Evolutionary conservation across 129 eudicot genomes (phyloP), one percentile per base, ranked within the genome.

Genomic region (Tagetes patula): DNA sequence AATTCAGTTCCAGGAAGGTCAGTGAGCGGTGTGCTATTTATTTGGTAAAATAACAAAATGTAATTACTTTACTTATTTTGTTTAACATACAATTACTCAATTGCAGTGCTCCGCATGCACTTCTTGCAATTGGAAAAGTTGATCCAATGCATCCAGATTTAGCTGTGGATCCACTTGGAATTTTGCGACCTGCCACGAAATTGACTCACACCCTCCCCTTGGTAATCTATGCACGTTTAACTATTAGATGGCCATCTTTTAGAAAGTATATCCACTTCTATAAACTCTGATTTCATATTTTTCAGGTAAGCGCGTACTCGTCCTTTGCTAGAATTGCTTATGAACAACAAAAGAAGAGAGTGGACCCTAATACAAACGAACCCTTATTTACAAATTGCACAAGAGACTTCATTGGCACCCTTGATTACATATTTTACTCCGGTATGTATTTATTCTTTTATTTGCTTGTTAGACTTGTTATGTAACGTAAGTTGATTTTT

Each of bases 61-160:
- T 20, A 31, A 37, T 50, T 48, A 34, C 30, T 37, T 39, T 48
- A 69, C 53, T 13, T 27, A 8, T 10, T 70, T 59, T 11, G 37
- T 11, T 36, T 12, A 11, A 11, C 34, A 14, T 32, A 4, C 68
- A 52, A 6, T 33, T 14, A 43, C 48, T 62, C 53, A 43, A 59
- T 53, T 82, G 62, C 87, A 89, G 96, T 85, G 88, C 96, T 74
- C 93, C 96, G 40, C 96, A 89, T 74, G 84, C 92, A 30, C 90
- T 89, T 69, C 92, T 89, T 78, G 96, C 96, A 27, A 82, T 89
- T 76, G 96, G 93, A 40, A 90, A 85, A 83, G 96, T 90, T 79
- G 96, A 87, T 59, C 88, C 88, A 33, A 55, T 78, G 81, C 96
- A 90, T 89, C 93, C 80, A 8, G 96, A 89, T 77, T 79, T 89